A percentile compares a stretch with the other conserved stretches of the same genome.
Conservation (phyloP, 257 asterid species). For the Rubia yunnanensis region DNA sequence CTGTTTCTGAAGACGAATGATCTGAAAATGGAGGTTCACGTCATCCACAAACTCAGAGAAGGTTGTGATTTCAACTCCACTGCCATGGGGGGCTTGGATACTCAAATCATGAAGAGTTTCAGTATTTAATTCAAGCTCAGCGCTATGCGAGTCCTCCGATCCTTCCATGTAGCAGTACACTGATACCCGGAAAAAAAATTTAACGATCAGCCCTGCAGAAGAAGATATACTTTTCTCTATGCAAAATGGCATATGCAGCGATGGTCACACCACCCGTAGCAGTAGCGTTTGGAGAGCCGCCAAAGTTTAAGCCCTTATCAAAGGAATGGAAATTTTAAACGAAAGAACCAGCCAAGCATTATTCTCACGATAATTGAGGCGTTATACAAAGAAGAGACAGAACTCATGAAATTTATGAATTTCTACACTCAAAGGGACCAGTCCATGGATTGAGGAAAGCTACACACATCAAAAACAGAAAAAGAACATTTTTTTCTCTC, state of each 20-base stretch:
- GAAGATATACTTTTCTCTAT: background rate
- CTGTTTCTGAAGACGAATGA: constrained; percentile 80
- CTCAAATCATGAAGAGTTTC: constrained; percentile 4
- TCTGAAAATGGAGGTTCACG: constrained; percentile 60
- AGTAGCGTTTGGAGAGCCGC: background rate
- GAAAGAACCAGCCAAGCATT: background rate
- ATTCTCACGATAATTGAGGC: background rate
- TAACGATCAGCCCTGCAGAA: background rate
- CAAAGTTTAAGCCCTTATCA: background rate
- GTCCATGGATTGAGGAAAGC: too few species aligned
- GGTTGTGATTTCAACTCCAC: constrained; percentile 49
- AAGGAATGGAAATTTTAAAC: background rate
- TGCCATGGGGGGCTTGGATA: constrained; percentile 3
- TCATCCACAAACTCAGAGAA: constrained; percentile 63
- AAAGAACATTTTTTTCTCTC: background rate
- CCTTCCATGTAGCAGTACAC: background rate
- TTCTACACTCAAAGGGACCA: background rate
- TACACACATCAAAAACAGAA: too few species aligned
- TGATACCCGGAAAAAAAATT: background rate
- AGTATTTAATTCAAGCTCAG: background rate
- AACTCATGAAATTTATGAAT: background rate
- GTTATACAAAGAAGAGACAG: background rate
- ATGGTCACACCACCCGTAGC: background rate
- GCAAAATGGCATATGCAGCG: background rate
- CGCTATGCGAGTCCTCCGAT: background rate